Base-by-base conservation (phyloP, 1,139 yeast species). In the Pichia sp. region DNA sequence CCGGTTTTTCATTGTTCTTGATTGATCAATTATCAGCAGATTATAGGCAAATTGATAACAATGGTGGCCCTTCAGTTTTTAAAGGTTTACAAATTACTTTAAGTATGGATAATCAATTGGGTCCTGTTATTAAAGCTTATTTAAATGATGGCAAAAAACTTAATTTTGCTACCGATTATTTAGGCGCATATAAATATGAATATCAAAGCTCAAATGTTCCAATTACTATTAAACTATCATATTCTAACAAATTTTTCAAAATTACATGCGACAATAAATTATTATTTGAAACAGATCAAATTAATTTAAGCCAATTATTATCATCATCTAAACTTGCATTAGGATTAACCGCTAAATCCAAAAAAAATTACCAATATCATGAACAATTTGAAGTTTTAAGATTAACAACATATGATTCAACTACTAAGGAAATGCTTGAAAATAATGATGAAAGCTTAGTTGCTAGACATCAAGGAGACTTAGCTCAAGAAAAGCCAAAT, bases 171-270 rank as follows among this genome's bases (percentile, higher is more conserved):
- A 54, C 54, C 3, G 67, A 62, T 11, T 61, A 44, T 34, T n/a
- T 63, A 11, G 66, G 65, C 7, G 65, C 64, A 1, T 63, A 60
- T 35, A 45, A 53, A 27, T 58, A 57, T 44, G 66, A 66, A 30
- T 84, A 76, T 58, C 81, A 83, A 61, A 81, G 79, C 56, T 79
- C 87, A 0, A 77, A 78, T 54, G 85, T 83, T 7, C 92, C 94
- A 7, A 70, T 77, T 38, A 81, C 86, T 1, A 49, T 83, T n/a
- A 75, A 89, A 64, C 58, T 84, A 11, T 76, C 84, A 2, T 83
- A 82, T 34, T 53, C 58, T 1, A 74, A 79, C 34, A 56, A 57
- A 4, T 61, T 63, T 29, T 68, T 85, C 53, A 81, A 82, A 56
- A 73, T 84, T 25, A 88, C 85, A 56, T 66, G 83, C 42, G 88